A percentile compares a stretch with the other conserved stretches of the same genome.
These are phyloP conservation scores for Mycena galopus DNA, from an alignment of 768 basidiomycete species.

Conservation along the genomic window DNA sequence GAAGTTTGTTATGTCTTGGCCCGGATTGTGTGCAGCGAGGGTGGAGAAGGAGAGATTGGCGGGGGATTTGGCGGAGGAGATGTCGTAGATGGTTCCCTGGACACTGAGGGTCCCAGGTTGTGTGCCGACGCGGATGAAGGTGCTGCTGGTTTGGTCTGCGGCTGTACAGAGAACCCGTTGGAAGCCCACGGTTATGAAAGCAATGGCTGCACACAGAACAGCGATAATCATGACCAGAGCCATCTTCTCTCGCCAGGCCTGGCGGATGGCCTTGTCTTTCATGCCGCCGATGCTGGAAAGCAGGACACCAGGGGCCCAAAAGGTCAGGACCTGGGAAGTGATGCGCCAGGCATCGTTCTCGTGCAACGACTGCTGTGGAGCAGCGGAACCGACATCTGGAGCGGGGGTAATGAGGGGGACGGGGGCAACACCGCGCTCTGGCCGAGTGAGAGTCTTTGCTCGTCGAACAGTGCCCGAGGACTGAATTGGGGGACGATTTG, in stretches of 20 bases:
- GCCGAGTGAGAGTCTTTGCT: slow-evolving; percentile 96
- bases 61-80: slow-evolving; percentile 66
- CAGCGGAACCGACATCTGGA: slow-evolving; percentile 51
- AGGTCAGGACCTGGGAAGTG: slow-evolving; percentile 84
- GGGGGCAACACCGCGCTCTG: slow-evolving; percentile 94
- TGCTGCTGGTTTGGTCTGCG: slow-evolving; percentile 55
- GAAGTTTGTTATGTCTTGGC: slow-evolving; percentile 90
- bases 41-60: slow-evolving; percentile 68
- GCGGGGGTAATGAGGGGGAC: slow-evolving; percentile 94
- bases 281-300: slow-evolving; percentile 83
- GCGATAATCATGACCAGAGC: slow-evolving; percentile 90
- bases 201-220: slow-evolving; percentile 82
- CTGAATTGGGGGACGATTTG: slow-evolving; percentile 63
- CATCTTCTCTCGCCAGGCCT: slow-evolving; percentile 99
- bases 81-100: slow-evolving; percentile 83
- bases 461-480: slow-evolving; percentile 74
- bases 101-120: slow-evolving; percentile 77
- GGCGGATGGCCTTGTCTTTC: slow-evolving; percentile 79
- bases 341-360: slow-evolving; percentile 80
- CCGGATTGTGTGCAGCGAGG: slow-evolving; percentile 68
- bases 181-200: slow-evolving; percentile 95
- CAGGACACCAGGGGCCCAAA: slow-evolving; percentile 89
- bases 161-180: slow-evolving; percentile 92
- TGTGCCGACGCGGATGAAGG: slow-evolving; percentile 69
- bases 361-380: slow-evolving; percentile 56